Evolutionary conservation across 441 rosid species (phyloP), one percentile per base, ranked within the genome.

Genomic region (Jatropha podagrica): DNA sequence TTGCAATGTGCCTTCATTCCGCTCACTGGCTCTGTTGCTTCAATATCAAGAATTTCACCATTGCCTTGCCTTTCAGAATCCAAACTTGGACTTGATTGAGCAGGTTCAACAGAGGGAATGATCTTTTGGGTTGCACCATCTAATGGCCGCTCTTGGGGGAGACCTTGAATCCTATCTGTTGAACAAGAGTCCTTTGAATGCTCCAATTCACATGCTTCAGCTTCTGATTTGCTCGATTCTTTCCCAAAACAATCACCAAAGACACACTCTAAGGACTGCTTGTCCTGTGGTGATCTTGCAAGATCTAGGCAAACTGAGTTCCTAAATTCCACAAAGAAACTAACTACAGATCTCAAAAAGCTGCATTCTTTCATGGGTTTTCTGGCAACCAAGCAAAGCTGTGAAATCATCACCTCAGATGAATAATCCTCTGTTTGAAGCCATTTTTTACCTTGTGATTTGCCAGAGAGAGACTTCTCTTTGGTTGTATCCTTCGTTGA

Each of bases 271-370:
- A 41, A 64, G 64, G 82, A 68, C 73, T 74, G 73, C 40, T 73
- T 76, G 55, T 32, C 58, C 52, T 59, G 74, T 60, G 61, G 71
- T 37, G 82, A 77, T 40, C 49, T 63, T 37, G 42, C 52, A 60
- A 54, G 77, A 75, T 79, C 84, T 38, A 71, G 32, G 78, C 80
- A 70, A 80, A 80, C 65, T 41, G 85, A 88, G 83, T 81, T 82
- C 78, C 89, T 78, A 73, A 85, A 77, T 27, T 83, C 78, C 5
- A 76, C 71, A 74, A 85, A 87, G 80, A 85, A 87, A 67, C 69
- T 51, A 75, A 81, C 75, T 12, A 83, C 27, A 40, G 75, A 59
- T 68, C 65, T 61, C 37, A 70, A 79, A 73, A 66, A 72, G 56
- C 55, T 66, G 55, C 68, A 41, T 40, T 71, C 74, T 72, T 74